Evolutionary conservation across 176 grass and related monocot species (phyloP), one percentile per base, ranked within the genome.

Genomic region (Zea luxurians): DNA sequence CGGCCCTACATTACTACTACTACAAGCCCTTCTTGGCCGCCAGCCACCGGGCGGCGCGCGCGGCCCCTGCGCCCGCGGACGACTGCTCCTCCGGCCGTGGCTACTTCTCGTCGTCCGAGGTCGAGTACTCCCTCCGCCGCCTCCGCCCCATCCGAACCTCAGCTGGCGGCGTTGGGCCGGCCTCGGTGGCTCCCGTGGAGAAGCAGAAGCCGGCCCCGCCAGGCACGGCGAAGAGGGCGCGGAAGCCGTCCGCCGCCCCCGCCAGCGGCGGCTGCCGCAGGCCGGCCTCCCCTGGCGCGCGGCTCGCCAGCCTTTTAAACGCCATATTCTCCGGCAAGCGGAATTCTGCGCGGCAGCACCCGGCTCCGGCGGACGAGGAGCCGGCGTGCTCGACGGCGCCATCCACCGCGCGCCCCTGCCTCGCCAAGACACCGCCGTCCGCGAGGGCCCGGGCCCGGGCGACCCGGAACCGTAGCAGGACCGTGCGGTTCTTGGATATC

Each of bases 41-140:
- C 20, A 84, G 86, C 81, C 63, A 84, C 64, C 53, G 53, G 17
- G 16, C 2, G 53, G 6, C 52, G 52, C 47, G 86, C 10, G 75
- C 55, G 46, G 53, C 6, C 48, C 60, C 35, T 61, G n/a, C 64
- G 54, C 86, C 78, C 12, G 76, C 77, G 1, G 83, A 78, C 7
- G 91, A 97, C 37, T 82, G 46, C 74, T 70, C 73, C 34, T 81
- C 74, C 21, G 87, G 87, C 61, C 81, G 93, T n/a, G 95, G 95
- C 0, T 90, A 88, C 27, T 97, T 92, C 53, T 97, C 95, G 12
- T 94, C 95, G 4, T 97, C 95, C 6, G 95, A 97, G 73, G 77
- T 82, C 58, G 95, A 97, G 69, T 76, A 69, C 60, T 88, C 86
- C 37, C 70, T 64, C 64, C 64, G 78, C 68, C 94, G 61, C 21